Conservation (phyloP, 2,329 filamentous ascomycete genomes). For the Kalaharituber pfeilii region DNA sequence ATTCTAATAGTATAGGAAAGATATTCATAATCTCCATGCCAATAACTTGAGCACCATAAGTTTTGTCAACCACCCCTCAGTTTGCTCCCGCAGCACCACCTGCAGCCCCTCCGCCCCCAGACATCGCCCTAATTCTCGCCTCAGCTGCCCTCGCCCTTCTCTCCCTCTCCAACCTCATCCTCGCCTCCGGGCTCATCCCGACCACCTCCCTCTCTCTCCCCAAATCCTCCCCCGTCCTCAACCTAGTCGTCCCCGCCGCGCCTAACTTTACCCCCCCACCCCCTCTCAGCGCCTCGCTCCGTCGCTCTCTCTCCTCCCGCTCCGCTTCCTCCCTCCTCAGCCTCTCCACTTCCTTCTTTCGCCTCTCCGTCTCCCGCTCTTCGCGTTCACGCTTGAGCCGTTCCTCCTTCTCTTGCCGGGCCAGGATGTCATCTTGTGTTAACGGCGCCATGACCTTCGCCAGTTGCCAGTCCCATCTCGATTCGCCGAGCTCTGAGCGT, state of each 20-base stretch:
- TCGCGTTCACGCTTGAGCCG: slow-evolving; percentile 52
- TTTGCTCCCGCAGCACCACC: no score
- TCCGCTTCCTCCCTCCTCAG: slow-evolving; percentile 30
- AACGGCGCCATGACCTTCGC: slow-evolving; percentile 57
- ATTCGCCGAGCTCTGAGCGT: slow-evolving; percentile 62
- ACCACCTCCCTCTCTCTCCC: slow-evolving; percentile 73
- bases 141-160: slow-evolving; percentile 78
- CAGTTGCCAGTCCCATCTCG: slow-evolving; percentile 58
- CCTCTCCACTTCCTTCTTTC: slow-evolving; percentile 50
- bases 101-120: slow-evolving; percentile 23
- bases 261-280: slow-evolving; percentile 52
- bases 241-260: slow-evolving; percentile 65
- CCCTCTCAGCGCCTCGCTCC: slow-evolving; percentile 37
- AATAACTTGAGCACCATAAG: no score
- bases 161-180: slow-evolving; percentile 47
- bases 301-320: slow-evolving; percentile 32
- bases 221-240: slow-evolving; percentile 76
- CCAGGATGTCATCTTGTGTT: slow-evolving; percentile 55
- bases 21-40: background rate
- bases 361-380: slow-evolving; percentile 51
- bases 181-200: slow-evolving; percentile 79
- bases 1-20: background rate
- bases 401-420: slow-evolving; percentile 49
- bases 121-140: slow-evolving; percentile 58
- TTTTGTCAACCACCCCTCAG: no score